Percentiles rank a stretch among this genome's conserved stretches.
These are phyloP conservation scores for Pseudogymnoascus sp. DNA, from an alignment of 2,329 filamentous ascomycete species.

Conservation along the genomic window DNA sequence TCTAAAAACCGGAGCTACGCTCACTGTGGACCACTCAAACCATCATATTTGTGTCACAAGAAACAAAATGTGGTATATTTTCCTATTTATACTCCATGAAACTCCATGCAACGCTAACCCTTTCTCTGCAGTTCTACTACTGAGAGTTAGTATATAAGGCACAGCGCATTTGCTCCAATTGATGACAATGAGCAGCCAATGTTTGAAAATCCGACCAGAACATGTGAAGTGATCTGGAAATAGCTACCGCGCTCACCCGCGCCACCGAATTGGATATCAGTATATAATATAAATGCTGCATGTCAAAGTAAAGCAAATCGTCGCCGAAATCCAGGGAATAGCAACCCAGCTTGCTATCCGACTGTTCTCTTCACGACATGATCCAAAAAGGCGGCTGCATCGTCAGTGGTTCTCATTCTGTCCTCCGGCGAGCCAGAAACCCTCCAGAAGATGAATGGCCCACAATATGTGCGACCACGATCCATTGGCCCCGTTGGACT, in stretches of 20 bases:
- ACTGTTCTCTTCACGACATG: neutral
- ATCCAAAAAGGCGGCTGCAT: neutral
- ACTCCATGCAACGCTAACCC: neutral
- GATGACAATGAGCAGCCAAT: neutral
- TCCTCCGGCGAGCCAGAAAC: slow-evolving; percentile 13
- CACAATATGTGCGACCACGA: slow-evolving; percentile 17
- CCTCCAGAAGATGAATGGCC: slow-evolving; percentile 33
- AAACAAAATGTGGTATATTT: neutral
- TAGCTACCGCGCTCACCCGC: neutral
- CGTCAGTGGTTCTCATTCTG: neutral
- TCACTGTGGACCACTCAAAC: neutral
- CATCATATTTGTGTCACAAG: neutral
- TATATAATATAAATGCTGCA: slow-evolving; percentile 1
- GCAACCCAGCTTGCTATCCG: neutral
- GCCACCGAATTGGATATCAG: neutral
- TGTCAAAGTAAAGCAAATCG: slow-evolving; percentile 5
- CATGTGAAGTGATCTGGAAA: neutral
- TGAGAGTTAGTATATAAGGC: neutral
- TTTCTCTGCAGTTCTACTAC: neutral
- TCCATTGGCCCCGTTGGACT: slow-evolving; percentile 20
- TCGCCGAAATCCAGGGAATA: neutral
- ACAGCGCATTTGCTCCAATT: neutral
- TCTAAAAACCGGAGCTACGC: neutral
- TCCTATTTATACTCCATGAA: neutral
- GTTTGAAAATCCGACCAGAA: neutral